Evolutionary conservation across 2,329 filamentous ascomycete genomes (phyloP).

Genomic region (Knoxdaviesia proteae): DNA sequence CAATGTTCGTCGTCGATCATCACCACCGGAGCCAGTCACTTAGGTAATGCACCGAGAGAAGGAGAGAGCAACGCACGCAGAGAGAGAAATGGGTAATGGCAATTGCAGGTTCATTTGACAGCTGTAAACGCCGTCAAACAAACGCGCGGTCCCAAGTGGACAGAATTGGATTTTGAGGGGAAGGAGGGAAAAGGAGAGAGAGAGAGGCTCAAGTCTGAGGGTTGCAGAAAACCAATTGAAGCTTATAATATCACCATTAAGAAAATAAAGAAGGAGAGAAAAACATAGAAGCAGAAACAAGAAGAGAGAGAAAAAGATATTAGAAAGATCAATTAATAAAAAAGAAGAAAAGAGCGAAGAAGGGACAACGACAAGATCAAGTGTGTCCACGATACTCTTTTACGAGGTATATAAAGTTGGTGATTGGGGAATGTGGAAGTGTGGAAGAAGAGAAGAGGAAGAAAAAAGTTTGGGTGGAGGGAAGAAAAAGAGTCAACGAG

Average conservation of each 20-base stretch:
- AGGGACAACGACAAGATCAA: too few species aligned
- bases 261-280: constrained; percentile 5
- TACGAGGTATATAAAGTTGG: too few species aligned
- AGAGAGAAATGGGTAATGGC: constrained; percentile 37
- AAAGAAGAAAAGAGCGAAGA: too few species aligned
- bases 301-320: too few species aligned
- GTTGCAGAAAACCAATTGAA: too few species aligned
- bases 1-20: too few species aligned
- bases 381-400: too few species aligned
- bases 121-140: constrained; percentile 62
- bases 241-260: background rate
- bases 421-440: constrained; percentile 3
- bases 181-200: constrained; percentile 7
- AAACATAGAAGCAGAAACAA: background rate
- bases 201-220: background rate
- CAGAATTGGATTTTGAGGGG: background rate
- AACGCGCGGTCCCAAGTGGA: constrained; percentile 43
- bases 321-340: too few species aligned
- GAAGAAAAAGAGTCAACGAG: background rate
- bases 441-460: constrained; percentile 6
- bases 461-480: constrained; percentile 6
- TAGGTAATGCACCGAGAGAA: background rate
- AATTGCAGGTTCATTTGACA: constrained; percentile 99
- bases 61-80: constrained; percentile 23
- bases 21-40: too few species aligned